Conservation (phyloP, 2,329 filamentous ascomycete species). For the Phyllosticta citrichinensis region DNA sequence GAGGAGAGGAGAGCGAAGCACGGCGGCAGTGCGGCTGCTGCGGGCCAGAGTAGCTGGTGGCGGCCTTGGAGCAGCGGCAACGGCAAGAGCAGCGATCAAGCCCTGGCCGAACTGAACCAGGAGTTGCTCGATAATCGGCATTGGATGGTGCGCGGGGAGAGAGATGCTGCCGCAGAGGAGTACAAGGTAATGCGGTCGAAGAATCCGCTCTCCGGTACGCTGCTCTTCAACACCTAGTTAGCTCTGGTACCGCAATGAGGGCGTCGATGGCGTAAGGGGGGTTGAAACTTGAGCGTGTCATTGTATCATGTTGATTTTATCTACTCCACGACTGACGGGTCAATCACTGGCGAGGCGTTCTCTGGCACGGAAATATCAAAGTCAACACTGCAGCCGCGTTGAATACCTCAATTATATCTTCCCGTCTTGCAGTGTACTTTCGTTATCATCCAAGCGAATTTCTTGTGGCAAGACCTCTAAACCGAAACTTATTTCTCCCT, state of each 20-base stretch:
- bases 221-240: background rate
- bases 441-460: background rate
- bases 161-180: background rate
- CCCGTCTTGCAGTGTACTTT: background rate
- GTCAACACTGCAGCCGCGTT: background rate
- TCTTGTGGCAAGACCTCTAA: background rate
- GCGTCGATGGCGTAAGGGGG: background rate
- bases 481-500: background rate
- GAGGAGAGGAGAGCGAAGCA: slow-evolving; percentile 18
- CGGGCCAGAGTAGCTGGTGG: background rate
- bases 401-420: background rate
- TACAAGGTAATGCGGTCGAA: background rate
- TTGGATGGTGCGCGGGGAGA: background rate
- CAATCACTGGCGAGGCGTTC: background rate
- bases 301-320: background rate
- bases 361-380: background rate
- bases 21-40: background rate
- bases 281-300: background rate
- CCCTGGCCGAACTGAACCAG: background rate
- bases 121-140: background rate
- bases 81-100: background rate
- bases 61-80: background rate
- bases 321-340: background rate
- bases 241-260: background rate
- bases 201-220: background rate